phyloP scores from a whole-genome alignment of 2,329 filamentous ascomycete genomes.

The Lachnellula arida region DNA sequence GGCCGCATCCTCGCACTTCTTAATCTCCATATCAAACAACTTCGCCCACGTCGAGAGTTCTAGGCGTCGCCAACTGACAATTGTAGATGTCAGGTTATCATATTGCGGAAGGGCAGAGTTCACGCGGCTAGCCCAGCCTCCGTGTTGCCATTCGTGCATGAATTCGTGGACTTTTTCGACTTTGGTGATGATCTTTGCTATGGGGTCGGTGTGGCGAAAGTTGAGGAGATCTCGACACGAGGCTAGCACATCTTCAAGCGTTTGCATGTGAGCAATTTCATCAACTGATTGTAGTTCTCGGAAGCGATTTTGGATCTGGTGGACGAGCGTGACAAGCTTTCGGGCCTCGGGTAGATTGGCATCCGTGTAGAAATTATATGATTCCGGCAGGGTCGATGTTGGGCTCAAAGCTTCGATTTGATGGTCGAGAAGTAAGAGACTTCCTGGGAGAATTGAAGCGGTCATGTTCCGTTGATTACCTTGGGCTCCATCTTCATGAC shows the following conservation, averaged over 20 bases:
- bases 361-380: conserved; percentile 88
- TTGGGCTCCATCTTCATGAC: conserved; percentile 11
- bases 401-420: conserved; percentile 46
- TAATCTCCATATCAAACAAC: conserved; percentile 77
- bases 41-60: conserved; percentile 91
- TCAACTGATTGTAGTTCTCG: conserved; percentile 61
- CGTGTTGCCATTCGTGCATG: conserved; percentile 89
- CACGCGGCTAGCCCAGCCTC: conserved; percentile 76
- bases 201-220: conserved; percentile 72
- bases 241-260: conserved; percentile 68
- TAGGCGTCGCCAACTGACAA: conserved; percentile 84
- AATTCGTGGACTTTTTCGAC: conserved; percentile 82
- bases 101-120: conserved; percentile 68
- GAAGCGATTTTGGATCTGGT: conserved; percentile 68
- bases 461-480: conserved; percentile 36
- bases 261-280: conserved; percentile 69
- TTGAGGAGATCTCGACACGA: conserved; percentile 72
- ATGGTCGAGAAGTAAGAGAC: conserved; percentile 61
- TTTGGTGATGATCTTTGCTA: conserved; percentile 80
- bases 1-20: conserved; percentile 71
- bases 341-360: conserved; percentile 71
- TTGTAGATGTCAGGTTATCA: conserved; percentile 71
- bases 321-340: conserved; percentile 64
- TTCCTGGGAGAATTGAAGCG: conserved; percentile 57
- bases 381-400: conserved; percentile 34